Evolutionary conservation across 2,329 filamentous ascomycete species (phyloP).

Genomic region (Penicillium sclerotigenum): DNA sequence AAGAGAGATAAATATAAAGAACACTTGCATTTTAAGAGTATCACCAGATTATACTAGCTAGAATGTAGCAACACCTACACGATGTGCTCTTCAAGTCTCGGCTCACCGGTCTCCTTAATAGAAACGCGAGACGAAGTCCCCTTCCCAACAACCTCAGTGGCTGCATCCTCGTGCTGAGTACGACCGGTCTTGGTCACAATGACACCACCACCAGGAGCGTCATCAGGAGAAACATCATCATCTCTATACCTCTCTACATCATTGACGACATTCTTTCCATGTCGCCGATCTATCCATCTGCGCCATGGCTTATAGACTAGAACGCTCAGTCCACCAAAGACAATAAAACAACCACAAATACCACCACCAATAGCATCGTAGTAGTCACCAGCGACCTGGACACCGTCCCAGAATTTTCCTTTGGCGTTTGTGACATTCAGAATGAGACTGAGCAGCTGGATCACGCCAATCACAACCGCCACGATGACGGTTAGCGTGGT

Average conservation of each 20-base stretch:
- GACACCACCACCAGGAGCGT: neutral
- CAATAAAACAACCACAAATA: conserved; percentile 80
- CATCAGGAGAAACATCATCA: conserved; percentile 10
- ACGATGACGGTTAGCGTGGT: conserved; percentile 80
- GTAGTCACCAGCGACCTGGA: conserved; percentile 70
- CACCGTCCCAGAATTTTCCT: conserved; percentile 87
- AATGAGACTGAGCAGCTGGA: conserved; percentile 78
- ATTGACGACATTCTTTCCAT: conserved; percentile 17
- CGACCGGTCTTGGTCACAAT: neutral
- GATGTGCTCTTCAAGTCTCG: conserved; percentile 17
- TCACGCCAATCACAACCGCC: conserved; percentile 76
- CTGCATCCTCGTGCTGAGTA: neutral
- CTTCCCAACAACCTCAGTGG: conserved; percentile 8
- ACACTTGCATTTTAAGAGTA: neutral
- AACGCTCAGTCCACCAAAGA: conserved; percentile 72
- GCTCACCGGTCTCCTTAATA: conserved; percentile 15
- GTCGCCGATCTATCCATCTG: conserved; percentile 49
- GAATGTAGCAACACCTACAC: conserved; percentile 2
- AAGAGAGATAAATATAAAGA: neutral
- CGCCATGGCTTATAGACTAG: conserved; percentile 79
- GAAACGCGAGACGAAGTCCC: conserved; percentile 12
- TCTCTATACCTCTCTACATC: conserved; percentile 27
- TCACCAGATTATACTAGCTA: neutral
- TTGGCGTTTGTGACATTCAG: conserved; percentile 70
- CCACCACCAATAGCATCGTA: conserved; percentile 82